Evolutionary conservation across 306 rosid species (phyloP).

Genomic region (Cicer cuneatum): DNA sequence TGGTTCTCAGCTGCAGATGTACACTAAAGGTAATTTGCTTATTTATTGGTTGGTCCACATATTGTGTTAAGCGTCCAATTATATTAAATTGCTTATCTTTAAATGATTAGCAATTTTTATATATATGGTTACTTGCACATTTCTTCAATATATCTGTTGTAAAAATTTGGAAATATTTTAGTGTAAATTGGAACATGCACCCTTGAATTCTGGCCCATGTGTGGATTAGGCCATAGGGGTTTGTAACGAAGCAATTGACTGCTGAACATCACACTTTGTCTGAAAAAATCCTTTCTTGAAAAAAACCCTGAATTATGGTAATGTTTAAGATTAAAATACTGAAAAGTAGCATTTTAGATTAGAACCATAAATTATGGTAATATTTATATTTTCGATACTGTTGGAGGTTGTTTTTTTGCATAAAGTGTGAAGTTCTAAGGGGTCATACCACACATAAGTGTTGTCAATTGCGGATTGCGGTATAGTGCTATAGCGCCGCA

Average conservation of each 20-base stretch:
- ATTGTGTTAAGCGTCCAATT: constrained; percentile 22
- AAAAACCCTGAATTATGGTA: constrained; percentile 21
- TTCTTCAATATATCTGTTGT: constrained; percentile 28
- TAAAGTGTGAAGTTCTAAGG: constrained; percentile 12
- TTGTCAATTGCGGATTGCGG: no score
- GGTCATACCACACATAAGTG: constrained; percentile 1
- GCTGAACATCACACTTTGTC: constrained; percentile 18
- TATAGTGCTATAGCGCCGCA: no score
- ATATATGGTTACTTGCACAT: constrained; percentile 24
- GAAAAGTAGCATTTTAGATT: constrained; percentile 24
- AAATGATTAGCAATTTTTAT: constrained; percentile 11
- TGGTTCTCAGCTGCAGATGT: constrained; percentile 55
- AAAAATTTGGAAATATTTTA: constrained; percentile 5
- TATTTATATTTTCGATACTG: neutral
- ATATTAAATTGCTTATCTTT: constrained; percentile 37
- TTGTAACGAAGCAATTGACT: constrained; percentile 13
- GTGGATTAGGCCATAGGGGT: constrained; percentile 33
- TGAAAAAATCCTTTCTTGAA: neutral
- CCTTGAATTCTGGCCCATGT: constrained; percentile 15
- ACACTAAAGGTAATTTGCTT: constrained; percentile 64
- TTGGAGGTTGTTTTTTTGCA: constrained; percentile 25
- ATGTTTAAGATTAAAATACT: constrained; percentile 18
- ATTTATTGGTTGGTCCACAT: constrained; percentile 37
- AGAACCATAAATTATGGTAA: neutral
- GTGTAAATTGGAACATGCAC: neutral